These are phyloP conservation scores for Astrothelium subdiscretum DNA, from an alignment of 495 filamentous ascomycete species.

Conservation along the genomic window DNA sequence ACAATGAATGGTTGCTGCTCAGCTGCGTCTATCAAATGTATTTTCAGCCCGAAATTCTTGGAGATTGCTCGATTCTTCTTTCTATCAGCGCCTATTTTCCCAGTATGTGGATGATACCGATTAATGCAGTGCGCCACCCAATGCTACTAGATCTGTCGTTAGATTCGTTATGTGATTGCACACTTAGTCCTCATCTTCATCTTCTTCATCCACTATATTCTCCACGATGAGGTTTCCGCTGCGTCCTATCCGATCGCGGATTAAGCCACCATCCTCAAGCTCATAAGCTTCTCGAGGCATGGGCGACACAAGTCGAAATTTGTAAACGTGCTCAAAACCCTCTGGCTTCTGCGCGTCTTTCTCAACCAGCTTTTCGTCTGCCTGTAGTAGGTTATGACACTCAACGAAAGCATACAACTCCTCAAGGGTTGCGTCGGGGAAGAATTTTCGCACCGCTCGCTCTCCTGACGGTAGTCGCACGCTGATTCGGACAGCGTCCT, in stretches of 20 bases:
- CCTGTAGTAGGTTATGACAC: conserved; percentile 59
- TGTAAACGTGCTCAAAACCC: conserved; percentile 65
- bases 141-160: neutral
- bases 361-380: conserved; percentile 23
- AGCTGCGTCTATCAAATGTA: neutral
- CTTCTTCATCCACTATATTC: conserved; percentile 45
- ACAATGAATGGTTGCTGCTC: neutral
- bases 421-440: conserved; percentile 53
- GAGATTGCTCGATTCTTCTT: neutral
- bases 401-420: conserved; percentile 95
- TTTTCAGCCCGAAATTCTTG: neutral
- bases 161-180: neutral
- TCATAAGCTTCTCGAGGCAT: conserved; percentile 73
- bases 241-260: conserved; percentile 62
- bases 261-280: conserved; percentile 47
- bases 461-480: conserved; percentile 64
- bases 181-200: conserved; percentile 33
- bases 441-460: conserved; percentile 64
- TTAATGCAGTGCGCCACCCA: neutral
- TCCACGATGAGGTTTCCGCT: conserved; percentile 88
- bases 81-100: neutral
- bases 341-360: conserved; percentile 40
- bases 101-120: neutral
- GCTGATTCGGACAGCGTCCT: conserved; percentile 67
- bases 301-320: conserved; percentile 67